phyloP scores from a whole-genome alignment of 805 yeast genomes.

The Candida maris region DNA sequence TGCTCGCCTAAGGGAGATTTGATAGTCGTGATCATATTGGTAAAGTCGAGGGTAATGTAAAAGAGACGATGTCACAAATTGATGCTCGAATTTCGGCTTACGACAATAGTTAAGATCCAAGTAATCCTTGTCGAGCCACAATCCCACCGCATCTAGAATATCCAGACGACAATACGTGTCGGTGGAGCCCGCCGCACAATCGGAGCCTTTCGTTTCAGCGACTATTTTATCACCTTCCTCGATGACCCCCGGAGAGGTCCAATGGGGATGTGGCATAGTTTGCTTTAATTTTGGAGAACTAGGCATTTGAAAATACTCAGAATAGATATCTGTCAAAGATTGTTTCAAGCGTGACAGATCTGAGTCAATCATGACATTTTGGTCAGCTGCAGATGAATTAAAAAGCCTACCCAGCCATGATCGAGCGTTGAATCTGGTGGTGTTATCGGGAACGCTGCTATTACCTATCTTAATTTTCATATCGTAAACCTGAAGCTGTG shows the following conservation, averaged over 20 bases:
- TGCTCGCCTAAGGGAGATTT: slow-evolving; percentile 42
- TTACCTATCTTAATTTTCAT: slow-evolving; percentile 10
- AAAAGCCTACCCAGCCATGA: background rate
- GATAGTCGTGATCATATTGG: slow-evolving; percentile 39
- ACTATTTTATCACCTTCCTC: slow-evolving; percentile 3
- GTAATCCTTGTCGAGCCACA: slow-evolving; percentile 17
- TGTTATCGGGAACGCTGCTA: slow-evolving; percentile 2
- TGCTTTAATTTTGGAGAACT: background rate
- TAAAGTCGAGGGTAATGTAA: slow-evolving; percentile 40
- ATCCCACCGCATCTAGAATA: slow-evolving; percentile 3
- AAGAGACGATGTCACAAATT: slow-evolving; percentile 35
- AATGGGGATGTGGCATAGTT: background rate
- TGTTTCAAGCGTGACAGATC: background rate
- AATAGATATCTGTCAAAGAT: background rate
- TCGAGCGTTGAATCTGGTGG: slow-evolving; percentile 1
- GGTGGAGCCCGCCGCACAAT: slow-evolving; percentile 9
- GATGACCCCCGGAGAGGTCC: background rate
- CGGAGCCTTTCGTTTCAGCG: slow-evolving; percentile 9
- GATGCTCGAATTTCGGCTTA: background rate
- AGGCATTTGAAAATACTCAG: background rate
- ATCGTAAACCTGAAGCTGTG: slow-evolving; percentile 23
- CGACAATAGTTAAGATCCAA: slow-evolving; percentile 16
- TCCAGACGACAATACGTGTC: background rate
- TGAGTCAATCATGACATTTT: background rate
- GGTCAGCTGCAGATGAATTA: background rate